Evolutionary conservation across 1,284 basidiomycete genomes (phyloP).

Genomic region (Abortiporus biennis): DNA sequence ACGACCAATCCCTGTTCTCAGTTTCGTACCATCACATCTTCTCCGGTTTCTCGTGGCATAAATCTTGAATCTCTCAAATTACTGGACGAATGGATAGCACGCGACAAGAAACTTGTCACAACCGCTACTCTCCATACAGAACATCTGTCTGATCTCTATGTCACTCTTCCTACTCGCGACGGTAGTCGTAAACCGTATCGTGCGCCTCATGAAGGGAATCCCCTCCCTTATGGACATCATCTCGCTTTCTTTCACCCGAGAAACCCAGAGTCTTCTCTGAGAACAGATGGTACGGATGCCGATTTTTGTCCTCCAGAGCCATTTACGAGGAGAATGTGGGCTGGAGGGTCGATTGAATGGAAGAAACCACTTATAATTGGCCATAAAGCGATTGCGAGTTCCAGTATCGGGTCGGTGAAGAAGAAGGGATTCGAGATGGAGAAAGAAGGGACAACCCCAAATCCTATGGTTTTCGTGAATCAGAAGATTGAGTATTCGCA

Average conservation of each 20-base stretch:
- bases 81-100: conserved; percentile 49
- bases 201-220: conserved; percentile 34
- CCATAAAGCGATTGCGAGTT: conserved; percentile 40
- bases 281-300: conserved; percentile 66
- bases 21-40: conserved; percentile 15
- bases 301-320: conserved; percentile 70
- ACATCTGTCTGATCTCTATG: conserved; percentile 53
- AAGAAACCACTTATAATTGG: conserved; percentile 53
- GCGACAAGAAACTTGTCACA: conserved; percentile 34
- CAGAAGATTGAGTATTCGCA: conserved; percentile 50
- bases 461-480: conserved; percentile 79
- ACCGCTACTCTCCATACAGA: conserved; percentile 42
- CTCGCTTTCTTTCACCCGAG: conserved; percentile 72
- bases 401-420: conserved; percentile 49
- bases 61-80: too few relatives aligned
- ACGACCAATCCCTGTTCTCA: neutral
- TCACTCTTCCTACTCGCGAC: conserved; percentile 69
- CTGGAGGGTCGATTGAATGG: conserved; percentile 69
- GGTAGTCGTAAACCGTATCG: conserved; percentile 36
- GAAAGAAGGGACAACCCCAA: too few relatives aligned
- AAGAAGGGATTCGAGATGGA: conserved; percentile 58
- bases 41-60: too few relatives aligned
- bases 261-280: conserved; percentile 50
- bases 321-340: conserved; percentile 82
- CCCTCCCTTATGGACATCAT: conserved; percentile 61